Evolutionary conservation across 176 grass and related monocot species (phyloP), one percentile per base, ranked within the genome.

Genomic region (Musa schizocarpa): DNA sequence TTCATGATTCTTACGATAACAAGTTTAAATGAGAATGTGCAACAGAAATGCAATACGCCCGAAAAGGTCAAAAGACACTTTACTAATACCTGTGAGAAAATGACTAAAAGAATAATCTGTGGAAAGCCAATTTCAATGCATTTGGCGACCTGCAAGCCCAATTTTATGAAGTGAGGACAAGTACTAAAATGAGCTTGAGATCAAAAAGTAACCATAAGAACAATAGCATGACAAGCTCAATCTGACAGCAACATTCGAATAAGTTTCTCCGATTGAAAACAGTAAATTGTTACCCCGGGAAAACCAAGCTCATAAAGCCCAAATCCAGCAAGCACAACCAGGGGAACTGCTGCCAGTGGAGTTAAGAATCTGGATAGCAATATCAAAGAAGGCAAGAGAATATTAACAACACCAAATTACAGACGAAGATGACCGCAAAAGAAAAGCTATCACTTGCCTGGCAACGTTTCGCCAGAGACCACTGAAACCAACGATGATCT

Each of bases 121-220:
- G 95, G 95, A n/a, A 99, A 88, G 25, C 95, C 95, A 74, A 99
- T 91, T 70, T 99, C 95, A 82, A 99, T 58, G 68, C 95, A 99
- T 68, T 99, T 99, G 17, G 95, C 90, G 82, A 99, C 95, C 95
- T 99, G 82, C 24, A 54, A 65, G 22, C 50, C 82, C 74, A 73
- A 61, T 74, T 52, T 50, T 5, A 69, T 81, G 68, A 65, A 69
- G 52, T 63, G 72, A 88, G 58, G 77, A 53, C 21, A 79, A 52
- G 78, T 72, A 69, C 17, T 9, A 52, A 77, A 4, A 54, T 74
- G 9, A 69, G 49, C 67, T 78, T 9, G 34, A 43, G 34, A 43
- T 43, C 34, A 43, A 25, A 14, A 70, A 65, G 13, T 49, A 50
- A 69, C 9, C 9, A 51, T 34, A 70, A 70, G 16, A 3, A 12